Base-by-base conservation (phyloP, 2,329 filamentous ascomycete genomes). In the Aspergillus quadricinctus region DNA sequence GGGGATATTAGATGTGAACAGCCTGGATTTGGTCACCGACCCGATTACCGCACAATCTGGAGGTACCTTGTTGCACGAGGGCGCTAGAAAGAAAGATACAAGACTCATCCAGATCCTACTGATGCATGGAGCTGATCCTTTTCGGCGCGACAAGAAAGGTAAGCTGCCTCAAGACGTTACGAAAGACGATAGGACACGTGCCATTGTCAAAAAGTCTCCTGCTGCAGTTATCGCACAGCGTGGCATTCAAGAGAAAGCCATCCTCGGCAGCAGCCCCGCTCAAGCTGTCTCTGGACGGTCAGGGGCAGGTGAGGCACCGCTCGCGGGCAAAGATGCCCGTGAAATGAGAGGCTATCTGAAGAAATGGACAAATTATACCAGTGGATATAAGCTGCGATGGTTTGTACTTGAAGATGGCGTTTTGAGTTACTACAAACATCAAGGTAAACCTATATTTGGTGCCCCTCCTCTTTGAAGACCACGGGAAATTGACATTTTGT, bases 261-360 rank as follows among this genome's bases (percentile, higher is more conserved):
- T 99, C 3, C 82, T 99, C 17, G 93, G 92, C 1, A 90, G 89
- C 57, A 88, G 71, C 59, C 72, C 80, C 14, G 78, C 83, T 27
- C 79, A 86, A 17, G 79, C 81, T 9, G 83, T 89, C 62, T 78
- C 83, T 21, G 74, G 69, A 3, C 69, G 74, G 31, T 62, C 66
- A 37, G 73, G 74, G 11, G 63, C 67, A n/a, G 74, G 73, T 1
- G 83, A 86, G 40, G 73, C 73, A 50, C 78, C 80, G 17, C 74
- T 84, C 57, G 89, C 88, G 27, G 88, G 89, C 17, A 92, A 93
- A 63, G 94, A 99, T 69, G 89, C 90, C 19, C 84, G 92, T 49
- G 93, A 97, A 75, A 97, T 99, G 90, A 97, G 96, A 77, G 94
- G 94, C 6, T 99, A 97, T 72, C 80, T 99, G 55, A 97, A 97